Base-by-base conservation (phyloP, 257 asterid genomes). In the Eustoma russellianum region DNA sequence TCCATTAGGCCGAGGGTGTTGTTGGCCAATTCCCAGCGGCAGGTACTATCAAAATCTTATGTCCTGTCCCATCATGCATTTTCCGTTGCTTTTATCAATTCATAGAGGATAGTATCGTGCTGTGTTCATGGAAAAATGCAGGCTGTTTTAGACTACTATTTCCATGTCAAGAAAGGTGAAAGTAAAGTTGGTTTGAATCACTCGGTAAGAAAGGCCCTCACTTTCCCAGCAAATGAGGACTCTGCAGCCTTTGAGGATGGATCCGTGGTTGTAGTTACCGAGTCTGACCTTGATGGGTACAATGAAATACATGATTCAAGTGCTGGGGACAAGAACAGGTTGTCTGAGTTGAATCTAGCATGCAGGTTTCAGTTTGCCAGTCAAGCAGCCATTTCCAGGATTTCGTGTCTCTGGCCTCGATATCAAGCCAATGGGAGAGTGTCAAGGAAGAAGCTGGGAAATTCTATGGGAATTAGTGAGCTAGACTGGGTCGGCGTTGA, bases 271-370 rank as follows among this genome's bases (percentile, higher is more conserved):
- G 52, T 88, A 40, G 72, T 85, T 9, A 81, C 94, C 2, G 89
- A 88, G 30, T 79, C 83, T 2, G 95, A 88, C 77, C 95, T 88
- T 17, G 95, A 88, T 53, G 95, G 97, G 17, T 88, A 88, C 8
- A 83, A 77, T 24, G 95, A 85, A 69, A 68, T 54, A 50, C 57
- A 16, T 0, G 81, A 65, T 41, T 62, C 64, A 13, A 59, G 55
- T 28, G n/a, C 17, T 51, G 56, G 41, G 11, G 71, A 68, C 17
- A 61, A 60, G 55, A 72, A 61, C 30, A 55, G 24, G 59, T 38
- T 68, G 62, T 57, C 63, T 13, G 81, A 79, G 55, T 67, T 61
- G 38, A 87, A 79, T 46, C 67, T 77, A 15, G 89, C 82, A 6
- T 79, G 81, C 50, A 81, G 74, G 65, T 79, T 83, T 57, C 94